A percentile compares a stretch with the other conserved stretches of the same genome.
phyloP scores from a whole-genome alignment of 306 rosid species.

The Prunus padus region DNA sequence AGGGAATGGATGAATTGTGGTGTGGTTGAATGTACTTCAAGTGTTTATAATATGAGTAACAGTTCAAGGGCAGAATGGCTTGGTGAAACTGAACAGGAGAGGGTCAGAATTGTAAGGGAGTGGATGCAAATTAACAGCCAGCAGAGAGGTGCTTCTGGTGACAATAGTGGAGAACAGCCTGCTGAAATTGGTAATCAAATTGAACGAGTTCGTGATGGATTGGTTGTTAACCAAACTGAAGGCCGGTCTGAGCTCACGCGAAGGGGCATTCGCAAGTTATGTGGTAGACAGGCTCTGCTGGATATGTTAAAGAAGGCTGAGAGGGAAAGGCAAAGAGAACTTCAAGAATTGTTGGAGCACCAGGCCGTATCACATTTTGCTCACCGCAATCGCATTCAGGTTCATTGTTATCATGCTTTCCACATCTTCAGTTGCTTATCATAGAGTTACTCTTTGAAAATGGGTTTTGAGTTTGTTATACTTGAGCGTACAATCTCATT shows the following conservation, averaged over 20 bases:
- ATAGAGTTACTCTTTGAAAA: constrained; percentile 1
- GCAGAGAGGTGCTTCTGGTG: constrained; percentile 55
- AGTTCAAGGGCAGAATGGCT: constrained; percentile 66
- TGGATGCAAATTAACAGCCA: constrained; percentile 78
- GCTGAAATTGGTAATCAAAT: constrained; percentile 54
- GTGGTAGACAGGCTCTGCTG: constrained; percentile 89
- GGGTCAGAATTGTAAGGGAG: constrained; percentile 82
- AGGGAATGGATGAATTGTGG: constrained; percentile 88
- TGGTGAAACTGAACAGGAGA: constrained; percentile 88
- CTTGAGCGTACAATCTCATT: neutral
- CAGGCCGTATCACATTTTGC: constrained; percentile 76
- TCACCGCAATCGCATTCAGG: constrained; percentile 99
- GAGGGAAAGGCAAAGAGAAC: constrained; percentile 74
- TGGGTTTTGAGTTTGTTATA: constrained; percentile 10
- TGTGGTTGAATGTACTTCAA: constrained; percentile 46
- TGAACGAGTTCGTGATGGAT: constrained; percentile 60
- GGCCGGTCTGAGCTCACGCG: constrained; percentile 55
- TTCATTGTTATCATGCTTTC: constrained; percentile 28
- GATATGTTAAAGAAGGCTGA: constrained; percentile 87
- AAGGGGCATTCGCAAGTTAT: constrained; percentile 72
- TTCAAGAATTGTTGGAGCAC: constrained; percentile 64
- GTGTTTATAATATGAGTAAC: constrained; percentile 44
- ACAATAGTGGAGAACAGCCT: constrained; percentile 62
- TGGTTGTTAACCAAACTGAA: constrained; percentile 60
- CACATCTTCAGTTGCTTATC: neutral